Evolutionary conservation across 2,329 filamentous ascomycete species (phyloP).

Genomic region (Botrytis byssoidea): DNA sequence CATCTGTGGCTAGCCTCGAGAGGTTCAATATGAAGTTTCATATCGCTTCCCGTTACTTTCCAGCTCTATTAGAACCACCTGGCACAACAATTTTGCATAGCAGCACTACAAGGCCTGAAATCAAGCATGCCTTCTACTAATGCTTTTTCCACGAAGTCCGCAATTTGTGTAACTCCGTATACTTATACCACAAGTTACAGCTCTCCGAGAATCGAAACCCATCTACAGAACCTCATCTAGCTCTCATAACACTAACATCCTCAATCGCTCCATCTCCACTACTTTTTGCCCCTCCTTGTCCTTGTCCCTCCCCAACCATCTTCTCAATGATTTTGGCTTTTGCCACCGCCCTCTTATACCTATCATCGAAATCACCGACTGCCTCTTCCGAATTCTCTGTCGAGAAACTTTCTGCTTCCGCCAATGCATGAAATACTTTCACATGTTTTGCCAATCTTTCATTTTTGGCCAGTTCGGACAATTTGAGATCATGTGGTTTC

Average conservation of each 20-base stretch:
- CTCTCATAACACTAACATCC: slow-evolving; percentile 42
- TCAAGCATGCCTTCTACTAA: not conserved
- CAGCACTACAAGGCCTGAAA: no score
- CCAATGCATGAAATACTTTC: slow-evolving; percentile 69
- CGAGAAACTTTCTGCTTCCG: slow-evolving; percentile 74
- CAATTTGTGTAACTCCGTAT: not conserved
- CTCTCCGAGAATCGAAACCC: not conserved
- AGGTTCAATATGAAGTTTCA: not conserved
- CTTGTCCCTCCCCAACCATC: slow-evolving; percentile 51
- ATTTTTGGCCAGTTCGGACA: slow-evolving; percentile 50
- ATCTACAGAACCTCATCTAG: slow-evolving; percentile 3
- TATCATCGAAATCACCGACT: slow-evolving; percentile 88
- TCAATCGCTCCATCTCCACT: slow-evolving; percentile 47
- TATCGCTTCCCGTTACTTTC: not conserved
- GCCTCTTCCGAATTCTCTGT: slow-evolving; percentile 84
- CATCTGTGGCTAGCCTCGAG: not conserved
- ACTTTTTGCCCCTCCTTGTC: slow-evolving; percentile 21
- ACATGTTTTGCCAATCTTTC: slow-evolving; percentile 75
- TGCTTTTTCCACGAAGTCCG: not conserved
- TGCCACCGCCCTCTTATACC: slow-evolving; percentile 76
- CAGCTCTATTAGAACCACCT: not conserved
- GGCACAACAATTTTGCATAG: not conserved
- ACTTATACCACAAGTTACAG: no score
- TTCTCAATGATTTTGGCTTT: slow-evolving; percentile 85
- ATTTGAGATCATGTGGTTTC: slow-evolving; percentile 1